Base-by-base conservation (phyloP, 257 asterid genomes). In the Cruciata laevipes region DNA sequence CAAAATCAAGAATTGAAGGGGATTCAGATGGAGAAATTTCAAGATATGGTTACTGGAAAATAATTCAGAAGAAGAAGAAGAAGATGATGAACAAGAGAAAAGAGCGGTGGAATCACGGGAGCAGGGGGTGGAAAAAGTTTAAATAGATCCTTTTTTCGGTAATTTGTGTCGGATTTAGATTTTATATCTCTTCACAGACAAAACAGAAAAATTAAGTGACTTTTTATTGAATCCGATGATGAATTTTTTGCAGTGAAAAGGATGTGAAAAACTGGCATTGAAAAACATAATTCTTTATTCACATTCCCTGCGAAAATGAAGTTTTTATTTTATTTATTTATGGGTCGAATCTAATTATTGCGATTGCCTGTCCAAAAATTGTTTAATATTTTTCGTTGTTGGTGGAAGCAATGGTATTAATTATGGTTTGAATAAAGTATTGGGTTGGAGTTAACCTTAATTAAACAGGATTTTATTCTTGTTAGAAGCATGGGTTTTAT, bases 101-200 rank as follows among this genome's bases (percentile, higher is more conserved):
- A 66, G 66, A 44, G 69, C 77, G 68, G 77, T n/a, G 61, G 61
- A 73, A 33, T 67, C 69, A 73, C 73, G 69, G 61, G 69, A 66
- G 56, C 61, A 65, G 62, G 59, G 9, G 55, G 73, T 27, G 60
- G 68, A 62, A 31, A 24, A 42, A 47, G 21, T 25, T 67, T 35
- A 60, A 62, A 35, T 40, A 32, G 44, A 32, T 66, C 44, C 56
- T 27, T 18, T 23, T 56, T 31, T 25, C 32, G 30, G 38, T 32
- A 8, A 21, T 40, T 58, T 62, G 4, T 58, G 27, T 33, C 27
- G 23, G 66, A 65, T 31, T 66, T 24, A 6, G 5, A 8, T 23
- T 59, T 25, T 25, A 32, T 7, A 24, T 25, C 65, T 47, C 47
- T 38, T 7, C 2, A 7, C 42, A 37, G 55, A 47, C 55, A 4